A percentile compares a stretch with the other conserved stretches of the same genome.
Conservation (phyloP, 768 basidiomycete genomes). For the Panellus pusillus region DNA sequence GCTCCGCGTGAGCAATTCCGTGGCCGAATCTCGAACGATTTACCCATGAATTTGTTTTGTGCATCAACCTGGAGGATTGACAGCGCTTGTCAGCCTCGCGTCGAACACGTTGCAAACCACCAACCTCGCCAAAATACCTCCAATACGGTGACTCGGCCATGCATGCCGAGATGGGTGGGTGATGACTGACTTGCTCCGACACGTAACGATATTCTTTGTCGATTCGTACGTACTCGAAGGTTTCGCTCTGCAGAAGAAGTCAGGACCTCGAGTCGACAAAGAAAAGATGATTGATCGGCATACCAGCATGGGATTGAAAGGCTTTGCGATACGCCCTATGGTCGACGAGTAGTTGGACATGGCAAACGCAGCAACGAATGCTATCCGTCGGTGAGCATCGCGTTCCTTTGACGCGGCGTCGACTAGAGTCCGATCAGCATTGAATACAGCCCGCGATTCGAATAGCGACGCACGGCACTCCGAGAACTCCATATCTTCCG, state of each 20-base stretch:
- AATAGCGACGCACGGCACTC: slow-evolving; percentile 69
- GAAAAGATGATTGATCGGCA: slow-evolving; percentile 26
- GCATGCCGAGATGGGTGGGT: slow-evolving; percentile 95
- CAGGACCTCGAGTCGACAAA: neutral
- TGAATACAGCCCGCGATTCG: neutral
- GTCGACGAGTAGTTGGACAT: slow-evolving; percentile 98
- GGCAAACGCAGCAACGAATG: slow-evolving; percentile 93
- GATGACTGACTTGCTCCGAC: slow-evolving; percentile 96
- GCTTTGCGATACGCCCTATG: slow-evolving; percentile 94
- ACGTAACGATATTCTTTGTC: slow-evolving; percentile 91
- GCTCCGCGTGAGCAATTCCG: slow-evolving; percentile 87
- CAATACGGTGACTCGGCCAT: slow-evolving; percentile 89
- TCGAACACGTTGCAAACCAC: neutral
- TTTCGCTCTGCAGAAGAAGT: slow-evolving; percentile 64
- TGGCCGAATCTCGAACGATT: slow-evolving; percentile 95
- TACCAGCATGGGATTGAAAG: slow-evolving; percentile 94
- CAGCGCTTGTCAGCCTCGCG: neutral
- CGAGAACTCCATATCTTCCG: slow-evolving; percentile 97
- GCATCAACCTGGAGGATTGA: slow-evolving; percentile 74
- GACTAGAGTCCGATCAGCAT: slow-evolving; percentile 44
- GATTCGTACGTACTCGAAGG: slow-evolving; percentile 88
- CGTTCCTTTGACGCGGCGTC: slow-evolving; percentile 78
- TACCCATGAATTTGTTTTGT: slow-evolving; percentile 95
- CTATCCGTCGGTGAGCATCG: slow-evolving; percentile 80
- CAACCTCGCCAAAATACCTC: slow-evolving; percentile 88